Base-by-base conservation (phyloP, 176 grass and related monocot genomes). In the Tuctoria greenei region DNA sequence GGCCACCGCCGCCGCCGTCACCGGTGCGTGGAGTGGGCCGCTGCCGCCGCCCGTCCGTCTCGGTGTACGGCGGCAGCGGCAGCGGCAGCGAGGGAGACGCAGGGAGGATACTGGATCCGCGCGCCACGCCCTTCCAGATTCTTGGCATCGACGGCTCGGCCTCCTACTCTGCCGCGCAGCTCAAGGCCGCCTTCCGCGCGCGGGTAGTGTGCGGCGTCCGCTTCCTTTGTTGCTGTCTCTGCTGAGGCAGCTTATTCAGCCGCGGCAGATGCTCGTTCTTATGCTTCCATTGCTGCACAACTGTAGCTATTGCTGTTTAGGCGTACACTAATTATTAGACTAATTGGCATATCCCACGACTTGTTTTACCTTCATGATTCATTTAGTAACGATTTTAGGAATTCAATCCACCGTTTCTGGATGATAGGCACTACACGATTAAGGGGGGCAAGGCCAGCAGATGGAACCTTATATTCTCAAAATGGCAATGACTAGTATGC, bases 121-220 rank as follows among this genome's bases (percentile, higher is more conserved):
- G 52, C 57, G 87, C 87, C 41, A 89, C 87, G 20, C 87, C 87
- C 40, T 72, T 77, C 42, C 72, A 85, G 82, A 27, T 89, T 34
- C 87, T 89, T 34, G 87, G 87, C 60, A 72, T 89, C 25, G 87
- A 89, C 66, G 66, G 57, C 40, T 66, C 77, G 61, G 31, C 18
- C 40, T 35, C 31, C 77, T 89, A 66, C 87, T 81, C 78, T 50
- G 42, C 82, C 47, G 50, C 82, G 17, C 72, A 85, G 73, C 82
- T 89, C 66, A 89, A 89, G 73, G 82, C 87, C 58, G 77, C 87
- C 82, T 89, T 89, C 62, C 87, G 82, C 23, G 24, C 77, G n/a
- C 87, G 78, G 72, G 87, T 89, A 85, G 12, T 49, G 66, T n/a
- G 38, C 40, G 39, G 12, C 8, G 54, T 13, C 46, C 20, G 0